phyloP scores from a whole-genome alignment of 805 yeast genomes.

The Komagataella mondaviorum region DNA sequence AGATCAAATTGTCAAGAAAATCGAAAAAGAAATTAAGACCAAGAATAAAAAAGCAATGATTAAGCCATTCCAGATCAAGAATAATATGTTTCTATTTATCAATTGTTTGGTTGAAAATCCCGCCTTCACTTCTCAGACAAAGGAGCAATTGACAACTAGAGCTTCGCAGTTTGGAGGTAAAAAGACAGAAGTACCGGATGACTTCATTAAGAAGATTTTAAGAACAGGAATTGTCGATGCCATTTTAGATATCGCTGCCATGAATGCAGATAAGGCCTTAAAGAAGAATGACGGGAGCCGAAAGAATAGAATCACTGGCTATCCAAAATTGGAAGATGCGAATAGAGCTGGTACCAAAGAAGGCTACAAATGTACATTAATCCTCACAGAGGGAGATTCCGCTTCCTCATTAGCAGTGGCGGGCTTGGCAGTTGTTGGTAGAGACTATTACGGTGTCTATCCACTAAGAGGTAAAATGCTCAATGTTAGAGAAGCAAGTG shows the following conservation, averaged over 20 bases:
- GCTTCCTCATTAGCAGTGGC: conserved; percentile 87
- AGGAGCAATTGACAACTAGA: conserved; percentile 88
- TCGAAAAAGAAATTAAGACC: conserved; percentile 62
- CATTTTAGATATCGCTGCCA: conserved; percentile 71
- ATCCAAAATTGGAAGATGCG: conserved; percentile 88
- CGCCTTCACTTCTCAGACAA: conserved; percentile 94
- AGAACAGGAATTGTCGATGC: conserved; percentile 64
- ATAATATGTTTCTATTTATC: conserved; percentile 79
- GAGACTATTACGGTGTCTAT: conserved; percentile 90
- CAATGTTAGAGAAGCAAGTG: conserved; percentile 91
- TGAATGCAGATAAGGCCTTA: conserved; percentile 77
- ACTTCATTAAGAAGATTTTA: conserved; percentile 56
- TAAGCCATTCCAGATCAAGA: conserved; percentile 79
- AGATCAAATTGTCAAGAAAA: conserved; percentile 71
- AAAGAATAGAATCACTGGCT: conserved; percentile 76
- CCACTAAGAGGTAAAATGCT: conserved; percentile 91
- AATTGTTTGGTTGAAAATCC: conserved; percentile 94
- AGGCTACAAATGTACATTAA: conserved; percentile 83
- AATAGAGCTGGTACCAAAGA: conserved; percentile 92
- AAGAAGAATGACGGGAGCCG: conserved; percentile 82
- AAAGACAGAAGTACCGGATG: conserved; percentile 60
- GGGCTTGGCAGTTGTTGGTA: conserved; percentile 88
- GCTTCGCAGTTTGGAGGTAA: conserved; percentile 81
- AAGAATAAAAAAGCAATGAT: conserved; percentile 51
- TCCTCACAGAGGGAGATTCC: conserved; percentile 95